Evolutionary conservation across 352 stramenopile genomes (phyloP), one percentile per base, ranked within the genome.

Genomic region (Globisporangium iwayamae): DNA sequence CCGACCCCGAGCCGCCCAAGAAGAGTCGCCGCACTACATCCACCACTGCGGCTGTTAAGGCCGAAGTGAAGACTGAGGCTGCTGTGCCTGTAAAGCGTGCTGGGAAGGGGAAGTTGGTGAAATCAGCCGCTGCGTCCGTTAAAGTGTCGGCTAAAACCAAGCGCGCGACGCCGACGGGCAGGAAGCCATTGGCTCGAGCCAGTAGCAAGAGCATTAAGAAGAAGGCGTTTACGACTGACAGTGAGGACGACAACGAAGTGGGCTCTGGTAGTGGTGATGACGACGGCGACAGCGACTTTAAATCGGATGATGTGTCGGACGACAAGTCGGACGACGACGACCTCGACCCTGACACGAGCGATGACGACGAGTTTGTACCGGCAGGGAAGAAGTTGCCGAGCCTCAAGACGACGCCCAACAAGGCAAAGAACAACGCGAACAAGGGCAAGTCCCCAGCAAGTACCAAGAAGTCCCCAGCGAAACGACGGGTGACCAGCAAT

Each of bases 211-310:
- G 34, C 51, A 1, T 34, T 48, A 62, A 52, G 54, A 41, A 30
- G 43, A 52, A 45, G 46, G 7, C 25, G 18, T 28, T 20, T 5
- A 46, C 25, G 3, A 56, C 34, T 13, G 54, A 56, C 1, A 62
- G 60, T 25, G 66, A 65, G 1, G 66, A 71, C 32, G 63, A 76
- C 18, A 70, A 78, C 9, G 65, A 74, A 16, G 63, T 66, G 2
- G 66, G 69, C n/a, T 58, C 52, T 45, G 36, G 38, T 0, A 60
- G 75, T 7, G 64, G 22, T 13, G 60, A 65, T 11, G 76, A 87
- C 32, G 73, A 86, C 47, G 60, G 16, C 18, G 79, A 88, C 60
- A 85, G 76, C 48, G 78, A 85, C 60, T 87, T 85, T 38, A 46
- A 41, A 14, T 38, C 52, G 13, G 32, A 50, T 52, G 60, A 62